These are phyloP conservation scores for Trichoderma asperellum DNA, from an alignment of 2,329 filamentous ascomycete species.

Conservation along the genomic window DNA sequence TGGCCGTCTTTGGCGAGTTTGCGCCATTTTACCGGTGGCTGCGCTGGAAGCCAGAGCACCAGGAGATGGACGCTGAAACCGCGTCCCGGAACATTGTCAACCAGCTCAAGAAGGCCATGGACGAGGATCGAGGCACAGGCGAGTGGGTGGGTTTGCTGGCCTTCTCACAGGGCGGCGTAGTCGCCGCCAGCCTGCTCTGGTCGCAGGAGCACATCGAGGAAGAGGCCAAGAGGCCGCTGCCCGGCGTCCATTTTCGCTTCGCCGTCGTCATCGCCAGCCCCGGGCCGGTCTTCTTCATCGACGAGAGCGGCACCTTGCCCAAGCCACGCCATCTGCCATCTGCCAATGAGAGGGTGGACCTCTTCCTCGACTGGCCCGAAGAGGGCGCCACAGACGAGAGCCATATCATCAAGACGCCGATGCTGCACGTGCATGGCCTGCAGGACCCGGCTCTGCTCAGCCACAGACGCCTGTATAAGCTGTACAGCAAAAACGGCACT, in stretches of 20 bases:
- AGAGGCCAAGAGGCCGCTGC: slow-evolving; percentile 31
- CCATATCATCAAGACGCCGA: slow-evolving; percentile 41
- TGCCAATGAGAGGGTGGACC: slow-evolving; percentile 33
- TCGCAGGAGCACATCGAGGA: slow-evolving; percentile 56
- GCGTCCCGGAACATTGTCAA: slow-evolving; percentile 48
- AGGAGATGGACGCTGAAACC: slow-evolving; percentile 47
- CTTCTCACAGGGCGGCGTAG: slow-evolving; percentile 69
- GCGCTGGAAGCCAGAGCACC: slow-evolving; percentile 63
- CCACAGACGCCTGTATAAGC: slow-evolving; percentile 53
- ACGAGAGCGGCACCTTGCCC: slow-evolving; percentile 45
- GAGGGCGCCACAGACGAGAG: slow-evolving; percentile 41
- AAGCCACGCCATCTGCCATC: slow-evolving; percentile 54
- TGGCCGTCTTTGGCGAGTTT: slow-evolving; percentile 65
- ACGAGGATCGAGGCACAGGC: slow-evolving; percentile 57
- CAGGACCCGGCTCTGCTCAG: slow-evolving; percentile 65
- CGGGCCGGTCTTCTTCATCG: slow-evolving; percentile 40
- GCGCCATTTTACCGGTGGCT: slow-evolving; percentile 68
- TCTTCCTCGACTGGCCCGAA: slow-evolving; percentile 48
- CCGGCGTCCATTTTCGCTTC: slow-evolving; percentile 38
- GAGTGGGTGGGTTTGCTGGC: slow-evolving; percentile 65
- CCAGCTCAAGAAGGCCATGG: slow-evolving; percentile 53
- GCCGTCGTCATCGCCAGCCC: slow-evolving; percentile 44
- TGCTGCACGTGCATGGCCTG: slow-evolving; percentile 51
- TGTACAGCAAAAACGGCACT: slow-evolving; percentile 61
- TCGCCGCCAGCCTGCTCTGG: slow-evolving; percentile 62